Conservation (phyloP, 2,329 filamentous ascomycete species). For the Aspergillaceae sp. region DNA sequence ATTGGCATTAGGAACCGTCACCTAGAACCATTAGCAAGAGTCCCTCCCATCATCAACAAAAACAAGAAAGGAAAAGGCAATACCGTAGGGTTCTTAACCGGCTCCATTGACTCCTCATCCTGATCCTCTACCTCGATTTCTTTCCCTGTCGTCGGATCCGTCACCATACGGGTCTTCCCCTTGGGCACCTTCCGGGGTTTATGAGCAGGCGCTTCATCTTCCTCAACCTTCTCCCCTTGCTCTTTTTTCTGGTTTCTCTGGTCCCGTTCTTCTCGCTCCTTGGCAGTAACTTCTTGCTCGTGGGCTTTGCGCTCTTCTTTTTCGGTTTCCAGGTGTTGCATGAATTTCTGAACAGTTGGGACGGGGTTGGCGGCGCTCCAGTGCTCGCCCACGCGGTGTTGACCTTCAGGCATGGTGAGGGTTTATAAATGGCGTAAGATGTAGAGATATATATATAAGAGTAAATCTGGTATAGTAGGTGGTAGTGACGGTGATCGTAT, state of each 20-base stretch:
- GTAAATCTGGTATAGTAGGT: too few species aligned
- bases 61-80: conserved; percentile 6
- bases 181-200: conserved; percentile 36
- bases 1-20: conserved; percentile 86
- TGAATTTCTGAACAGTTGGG: conserved; percentile 78
- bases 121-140: conserved; percentile 81
- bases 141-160: conserved; percentile 79
- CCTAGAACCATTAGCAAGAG: conserved; percentile 32
- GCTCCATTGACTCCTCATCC: conserved; percentile 59
- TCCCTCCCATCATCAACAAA: too few species aligned
- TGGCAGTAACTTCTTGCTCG: conserved; percentile 37
- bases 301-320: conserved; percentile 56
- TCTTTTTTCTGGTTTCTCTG: conserved; percentile 36
- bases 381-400: conserved; percentile 52
- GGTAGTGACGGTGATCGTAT: too few species aligned
- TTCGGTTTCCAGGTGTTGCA: conserved; percentile 67
- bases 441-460: too few species aligned
- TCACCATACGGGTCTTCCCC: conserved; percentile 53
- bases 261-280: conserved; percentile 51
- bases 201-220: conserved; percentile 41
- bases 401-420: not conserved
- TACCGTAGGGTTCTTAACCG: conserved; percentile 64
- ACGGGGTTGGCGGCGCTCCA: conserved; percentile 79
- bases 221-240: conserved; percentile 28
- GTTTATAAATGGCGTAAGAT: too few species aligned